Base-by-base conservation (phyloP, 257 asterid genomes). In the Echium plantagineum region DNA sequence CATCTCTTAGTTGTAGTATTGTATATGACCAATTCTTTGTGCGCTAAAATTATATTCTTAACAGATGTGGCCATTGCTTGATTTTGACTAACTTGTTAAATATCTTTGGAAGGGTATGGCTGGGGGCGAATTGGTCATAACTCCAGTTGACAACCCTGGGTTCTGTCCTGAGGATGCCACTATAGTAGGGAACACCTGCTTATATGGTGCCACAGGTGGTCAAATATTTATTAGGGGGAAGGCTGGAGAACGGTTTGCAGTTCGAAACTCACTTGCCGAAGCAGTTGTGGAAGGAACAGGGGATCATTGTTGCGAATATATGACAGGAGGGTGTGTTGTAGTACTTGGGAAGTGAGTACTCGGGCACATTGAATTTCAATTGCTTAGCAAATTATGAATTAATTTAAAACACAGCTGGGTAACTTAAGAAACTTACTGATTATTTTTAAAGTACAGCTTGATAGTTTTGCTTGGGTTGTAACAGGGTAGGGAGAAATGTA, bases 251-350 rank as follows among this genome's bases (percentile, higher is more conserved):
- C 95, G 97, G 58, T 93, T 93, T 66, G 98, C 97, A 6, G 98
- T 93, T 42, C 75, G 98, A 69, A 93, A 93, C 80, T 93, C 98
- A 1, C 88, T 88, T 71, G 98, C 97, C 3, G 85, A 89, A 77
- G 97, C 98, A 3, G 97, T 93, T 31, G 94, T 93, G 15, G 98
- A 93, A 80, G 98, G 98, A 73, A 81, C 96, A 0, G 98, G 98
- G 26, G 98, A 93, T 60, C 98, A 93, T 75, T 79, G 94, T 59
- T 89, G 97, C 32, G 98, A 93, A 81, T 93, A 93, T 82, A 93
- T 93, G 98, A 93, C 98, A 5, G 98, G 98, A 4, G 98, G 98
- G 47, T 88, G 97, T 66, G 94, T 93, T 26, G 91, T 93, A 31
- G 75, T 93, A 66, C 90, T 91, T 15, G 98, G 98, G 71, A 88